A percentile compares a stretch with the other conserved stretches of the same genome.
Evolutionary conservation across 2,329 filamentous ascomycete species (phyloP).

Genomic region (Aspergillus neotritici): DNA sequence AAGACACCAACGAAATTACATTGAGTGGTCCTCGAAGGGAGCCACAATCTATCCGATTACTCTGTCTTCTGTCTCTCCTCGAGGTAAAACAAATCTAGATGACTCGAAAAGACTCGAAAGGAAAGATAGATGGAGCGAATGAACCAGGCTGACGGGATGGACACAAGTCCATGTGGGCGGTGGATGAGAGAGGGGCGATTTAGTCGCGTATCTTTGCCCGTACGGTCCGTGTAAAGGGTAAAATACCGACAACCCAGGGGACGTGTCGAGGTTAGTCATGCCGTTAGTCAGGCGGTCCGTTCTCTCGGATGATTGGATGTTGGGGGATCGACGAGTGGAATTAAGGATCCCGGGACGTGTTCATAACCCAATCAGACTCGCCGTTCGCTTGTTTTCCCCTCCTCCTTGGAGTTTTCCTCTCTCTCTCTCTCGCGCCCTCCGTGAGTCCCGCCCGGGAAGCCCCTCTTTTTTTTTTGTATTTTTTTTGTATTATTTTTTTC

Average conservation of each 20-base stretch:
- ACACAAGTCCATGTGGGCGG: slow-evolving; percentile 23
- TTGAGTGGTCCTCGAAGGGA: too few species aligned
- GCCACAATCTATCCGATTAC: too few species aligned
- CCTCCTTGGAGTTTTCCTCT: too few species aligned
- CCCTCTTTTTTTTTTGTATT: slow-evolving; percentile 14
- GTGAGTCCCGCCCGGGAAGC: slow-evolving; percentile 14
- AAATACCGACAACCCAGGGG: slow-evolving; percentile 8
- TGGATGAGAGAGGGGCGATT: slow-evolving; percentile 12
- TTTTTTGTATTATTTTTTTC: slow-evolving; percentile 1
- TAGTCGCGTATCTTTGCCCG: slow-evolving; percentile 10
- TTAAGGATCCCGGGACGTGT: slow-evolving; percentile 15
- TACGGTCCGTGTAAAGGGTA: slow-evolving; percentile 11
- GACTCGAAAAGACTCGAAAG: too few species aligned
- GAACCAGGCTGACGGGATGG: slow-evolving; percentile 27
- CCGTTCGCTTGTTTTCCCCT: slow-evolving; percentile 8
- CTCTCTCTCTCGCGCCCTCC: slow-evolving; percentile 7
- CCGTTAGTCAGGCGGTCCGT: slow-evolving; percentile 16
- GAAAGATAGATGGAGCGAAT: neutral
- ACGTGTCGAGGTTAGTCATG: slow-evolving; percentile 10
- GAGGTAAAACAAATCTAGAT: too few species aligned
- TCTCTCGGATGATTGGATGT: slow-evolving; percentile 4
- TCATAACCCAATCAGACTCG: neutral
- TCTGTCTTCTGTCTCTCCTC: too few species aligned
- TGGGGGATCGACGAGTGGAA: slow-evolving; percentile 7
- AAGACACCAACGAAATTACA: too few species aligned